Base-by-base conservation (phyloP, 208 protist genomes). In the Crithidia mellificae region DNA sequence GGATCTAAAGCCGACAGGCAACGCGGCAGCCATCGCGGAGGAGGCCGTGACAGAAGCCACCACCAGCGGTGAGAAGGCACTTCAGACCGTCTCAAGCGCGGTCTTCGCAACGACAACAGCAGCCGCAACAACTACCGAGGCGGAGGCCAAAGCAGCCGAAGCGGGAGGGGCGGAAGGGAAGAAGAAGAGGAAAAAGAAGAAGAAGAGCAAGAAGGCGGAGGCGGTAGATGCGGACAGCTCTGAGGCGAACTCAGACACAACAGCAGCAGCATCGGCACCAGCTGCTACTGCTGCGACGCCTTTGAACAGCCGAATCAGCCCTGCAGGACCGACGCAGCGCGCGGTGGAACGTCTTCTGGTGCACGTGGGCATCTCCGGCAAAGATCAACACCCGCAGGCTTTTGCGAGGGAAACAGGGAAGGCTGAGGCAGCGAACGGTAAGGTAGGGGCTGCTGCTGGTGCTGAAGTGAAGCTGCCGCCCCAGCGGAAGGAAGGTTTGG, bases 1-100 rank as follows among this genome's bases (percentile, higher is more conserved):
- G 46, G 70, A 76, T 34, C 62, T 76, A 63, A 76, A 65, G 29
- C 25, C 70, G 7, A 65, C 63, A 0, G 56, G 47, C 15, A 63
- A 63, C 7, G 51, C 39, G 24, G 20, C 0, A 3, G 29, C 52
- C 20, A 34, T 34, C 22, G 9, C 14, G 9, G 14, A 7, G 32
- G 55, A 51, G 39, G 32, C 43, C 24, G 41, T 32, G 32, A 3
- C 2, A 12, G 41, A 9, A 11, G 25, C 15, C 22, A 25, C 6
- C 0, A 1, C 9, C 1, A 62, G 17, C 36, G 27, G n/a, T n/a
- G n/a, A n/a, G n/a, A n/a, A n/a, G n/a, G n/a, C n/a, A n/a, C n/a
- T n/a, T n/a, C n/a, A n/a, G n/a, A n/a, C n/a, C n/a, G n/a, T n/a
- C n/a, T n/a, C n/a, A n/a, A n/a, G n/a, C n/a, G n/a, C n/a, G n/a